phyloP scores from a whole-genome alignment of 306 rosid genomes.

The Begonia masoniana region DNA sequence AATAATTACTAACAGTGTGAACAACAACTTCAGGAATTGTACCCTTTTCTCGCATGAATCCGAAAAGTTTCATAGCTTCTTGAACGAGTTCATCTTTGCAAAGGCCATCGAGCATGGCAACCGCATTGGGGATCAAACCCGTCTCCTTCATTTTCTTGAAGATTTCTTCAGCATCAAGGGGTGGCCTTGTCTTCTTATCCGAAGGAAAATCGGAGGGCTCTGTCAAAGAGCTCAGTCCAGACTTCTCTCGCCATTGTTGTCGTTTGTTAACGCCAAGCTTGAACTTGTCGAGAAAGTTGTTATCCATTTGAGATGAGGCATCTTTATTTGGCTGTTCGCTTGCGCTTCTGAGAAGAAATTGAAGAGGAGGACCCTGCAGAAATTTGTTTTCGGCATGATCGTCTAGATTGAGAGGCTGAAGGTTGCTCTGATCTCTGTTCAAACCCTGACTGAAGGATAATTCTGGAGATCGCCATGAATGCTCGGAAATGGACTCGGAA shows the following conservation, averaged over 20 bases:
- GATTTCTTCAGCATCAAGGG: conserved; percentile 66
- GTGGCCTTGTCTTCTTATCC: conserved; percentile 19
- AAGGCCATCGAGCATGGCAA: conserved; percentile 95
- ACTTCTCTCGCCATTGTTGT: conserved; percentile 17
- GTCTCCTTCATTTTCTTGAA: conserved; percentile 91
- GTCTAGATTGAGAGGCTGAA: neutral
- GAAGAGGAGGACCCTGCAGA: conserved; percentile 14
- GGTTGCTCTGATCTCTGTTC: neutral
- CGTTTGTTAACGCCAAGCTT: conserved; percentile 29
- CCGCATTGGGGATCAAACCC: conserved; percentile 87
- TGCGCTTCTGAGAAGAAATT: conserved; percentile 15
- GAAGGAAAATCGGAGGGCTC: conserved; percentile 12
- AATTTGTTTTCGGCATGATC: conserved; percentile 2
- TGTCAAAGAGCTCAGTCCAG: conserved; percentile 10
- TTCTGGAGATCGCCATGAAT: conserved; percentile 22
- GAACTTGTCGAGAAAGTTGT: conserved; percentile 56
- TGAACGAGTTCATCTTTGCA: conserved; percentile 91
- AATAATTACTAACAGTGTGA: no score
- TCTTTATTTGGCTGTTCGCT: conserved; percentile 10
- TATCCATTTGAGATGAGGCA: conserved; percentile 25
- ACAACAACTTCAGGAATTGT: conserved; percentile 83
- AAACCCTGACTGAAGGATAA: conserved; percentile 1
- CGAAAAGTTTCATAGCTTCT: conserved; percentile 89
- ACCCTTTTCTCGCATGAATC: conserved; percentile 77
- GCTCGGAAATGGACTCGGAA: conserved; percentile 24